These are phyloP conservation scores for Calonectria crousiana DNA, from an alignment of 2,329 filamentous ascomycete species.

Conservation along the genomic window DNA sequence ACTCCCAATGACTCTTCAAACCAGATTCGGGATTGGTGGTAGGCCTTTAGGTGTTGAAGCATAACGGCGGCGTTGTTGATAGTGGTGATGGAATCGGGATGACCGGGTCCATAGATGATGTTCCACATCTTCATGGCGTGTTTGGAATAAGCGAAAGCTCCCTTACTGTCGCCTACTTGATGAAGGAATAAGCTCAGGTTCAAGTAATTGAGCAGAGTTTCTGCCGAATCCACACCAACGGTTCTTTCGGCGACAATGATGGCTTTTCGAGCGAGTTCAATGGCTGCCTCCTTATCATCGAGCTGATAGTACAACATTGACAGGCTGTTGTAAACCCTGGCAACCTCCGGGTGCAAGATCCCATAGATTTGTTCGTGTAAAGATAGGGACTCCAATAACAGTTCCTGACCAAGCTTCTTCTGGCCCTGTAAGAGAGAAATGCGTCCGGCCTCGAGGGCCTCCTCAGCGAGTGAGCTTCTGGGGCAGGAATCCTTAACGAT, in stretches of 20 bases:
- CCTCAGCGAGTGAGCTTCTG: constrained; percentile 90
- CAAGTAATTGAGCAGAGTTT: constrained; percentile 95
- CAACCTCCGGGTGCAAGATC: constrained; percentile 95
- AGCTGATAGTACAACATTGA: constrained; percentile 97
- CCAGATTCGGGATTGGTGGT: constrained; percentile 94
- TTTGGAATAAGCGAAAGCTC: constrained; percentile 88
- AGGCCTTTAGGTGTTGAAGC: constrained; percentile 95
- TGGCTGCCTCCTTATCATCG: constrained; percentile 96
- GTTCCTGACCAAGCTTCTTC: constrained; percentile 94
- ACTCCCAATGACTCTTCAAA: constrained; percentile 93
- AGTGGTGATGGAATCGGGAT: constrained; percentile 98
- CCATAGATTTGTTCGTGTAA: constrained; percentile 99
- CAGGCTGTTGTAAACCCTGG: constrained; percentile 92
- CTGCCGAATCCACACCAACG: constrained; percentile 90
- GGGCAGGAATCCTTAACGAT: constrained; percentile 95
- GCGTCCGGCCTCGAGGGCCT: constrained; percentile 93
- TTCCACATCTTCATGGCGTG: constrained; percentile 97
- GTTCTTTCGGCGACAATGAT: constrained; percentile 97
- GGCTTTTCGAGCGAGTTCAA: constrained; percentile 95
- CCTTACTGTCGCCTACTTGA: constrained; percentile 88
- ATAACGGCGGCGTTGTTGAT: constrained; percentile 99
- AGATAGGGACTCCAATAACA: constrained; percentile 94
- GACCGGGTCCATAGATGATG: constrained; percentile 91
- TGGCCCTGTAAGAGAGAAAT: constrained; percentile 97
- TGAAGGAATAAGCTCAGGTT: constrained; percentile 96